Conservation (phyloP, 192 early-diverging fungal species). For the Backusella morwellensis region DNA sequence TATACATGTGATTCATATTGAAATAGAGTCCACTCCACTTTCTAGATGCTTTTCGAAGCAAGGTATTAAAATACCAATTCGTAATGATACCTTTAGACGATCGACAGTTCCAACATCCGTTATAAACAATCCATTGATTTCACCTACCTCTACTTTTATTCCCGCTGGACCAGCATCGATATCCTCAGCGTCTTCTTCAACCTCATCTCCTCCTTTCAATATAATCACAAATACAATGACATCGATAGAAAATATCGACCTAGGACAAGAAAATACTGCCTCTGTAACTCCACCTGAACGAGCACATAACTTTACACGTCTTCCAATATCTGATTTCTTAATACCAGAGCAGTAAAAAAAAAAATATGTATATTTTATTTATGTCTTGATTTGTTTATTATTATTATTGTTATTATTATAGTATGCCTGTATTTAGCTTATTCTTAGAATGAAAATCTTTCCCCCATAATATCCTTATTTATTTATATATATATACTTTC, state of each 20-base stretch:
- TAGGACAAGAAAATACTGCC: neutral
- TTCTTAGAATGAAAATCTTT: neutral
- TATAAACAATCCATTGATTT: neutral
- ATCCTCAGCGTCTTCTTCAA: neutral
- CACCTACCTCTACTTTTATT: neutral
- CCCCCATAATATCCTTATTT: neutral
- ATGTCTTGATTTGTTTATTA: neutral
- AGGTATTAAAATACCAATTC: conserved; percentile 13
- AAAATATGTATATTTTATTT: neutral
- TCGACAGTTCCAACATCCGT: neutral
- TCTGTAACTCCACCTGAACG: neutral
- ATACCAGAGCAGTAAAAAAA: neutral
- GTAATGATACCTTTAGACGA: conserved; percentile 2
- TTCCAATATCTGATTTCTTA: neutral
- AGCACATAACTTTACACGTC: neutral
- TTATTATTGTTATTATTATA: neutral
- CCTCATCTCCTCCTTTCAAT: neutral
- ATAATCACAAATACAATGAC: neutral
- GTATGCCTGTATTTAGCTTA: neutral
- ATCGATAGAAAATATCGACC: neutral
- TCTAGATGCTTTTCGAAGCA: conserved; percentile 15
- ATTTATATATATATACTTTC: neutral
- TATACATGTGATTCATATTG: neutral
- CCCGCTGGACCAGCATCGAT: neutral
- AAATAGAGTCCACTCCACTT: conserved; percentile 2